Evolutionary conservation across 1,284 basidiomycete species (phyloP), one percentile per base, ranked within the genome.

Genomic region (Puccinia polysora): DNA sequence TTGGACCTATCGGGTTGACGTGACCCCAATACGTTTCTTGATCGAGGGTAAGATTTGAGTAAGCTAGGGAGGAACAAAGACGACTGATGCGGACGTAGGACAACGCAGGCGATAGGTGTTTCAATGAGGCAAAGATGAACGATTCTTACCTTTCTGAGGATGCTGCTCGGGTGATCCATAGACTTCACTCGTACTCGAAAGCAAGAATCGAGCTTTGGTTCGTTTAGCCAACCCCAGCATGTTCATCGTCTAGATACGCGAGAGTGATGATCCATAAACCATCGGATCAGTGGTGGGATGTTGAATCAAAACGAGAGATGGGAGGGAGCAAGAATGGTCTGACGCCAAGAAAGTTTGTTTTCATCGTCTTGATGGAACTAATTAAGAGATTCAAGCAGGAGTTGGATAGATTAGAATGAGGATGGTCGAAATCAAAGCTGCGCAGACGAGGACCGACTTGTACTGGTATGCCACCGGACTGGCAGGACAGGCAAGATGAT

Each of bases 221-320:
- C 93, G 89, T 82, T 97, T 97, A 14, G 95, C 95, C n/a, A 98
- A 85, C 73, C 91, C 95, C 60, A 98, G 88, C 91, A 97, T 95
- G 83, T 98, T 97, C 75, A 95, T 83, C 6, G 93, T 76, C 43
- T 74, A 45, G 23, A 45, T 38, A 58, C 32, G 65, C 75, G 62
- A 6, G n/a, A 32, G n/a, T 36, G 34, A 38, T 10, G 8, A 36
- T 30, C 4, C n/a, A n/a, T n/a, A n/a, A n/a, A n/a, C n/a, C n/a
- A n/a, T n/a, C n/a, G n/a, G n/a, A n/a, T n/a, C n/a, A n/a, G n/a
- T n/a, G n/a, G n/a, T n/a, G n/a, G n/a, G n/a, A n/a, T n/a, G n/a
- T n/a, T n/a, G n/a, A n/a, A n/a, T n/a, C n/a, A 34, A 47, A 25
- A 15, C 32, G 2, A 14, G 43, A 47, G 23, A 30, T 5, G 23